Base-by-base conservation (phyloP, 2,329 filamentous ascomycete genomes). In the Fusarium algeriense region DNA sequence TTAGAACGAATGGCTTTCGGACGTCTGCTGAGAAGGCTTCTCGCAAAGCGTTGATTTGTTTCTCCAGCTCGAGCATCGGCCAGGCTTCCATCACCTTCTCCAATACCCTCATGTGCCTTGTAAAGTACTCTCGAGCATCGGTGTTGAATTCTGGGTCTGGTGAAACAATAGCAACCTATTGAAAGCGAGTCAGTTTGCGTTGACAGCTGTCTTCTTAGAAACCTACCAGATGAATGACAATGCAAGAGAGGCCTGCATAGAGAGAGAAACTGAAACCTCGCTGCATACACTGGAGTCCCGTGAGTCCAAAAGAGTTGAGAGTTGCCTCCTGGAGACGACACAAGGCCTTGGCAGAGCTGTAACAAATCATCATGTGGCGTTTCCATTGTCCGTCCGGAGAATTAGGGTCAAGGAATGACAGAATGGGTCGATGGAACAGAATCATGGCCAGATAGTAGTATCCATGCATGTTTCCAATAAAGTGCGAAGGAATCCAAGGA, bases 191-290 rank as follows among this genome's bases (percentile, higher is more conserved):
- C 30, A 66, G 68, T 61, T 46, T 30, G 30, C 17, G 19, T 56
- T 12, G 40, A n/a, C 17, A 7, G 2, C 10, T 23, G 17, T 37
- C 20, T 4, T 40, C 23, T 48, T 30, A 2, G 34, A 15, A 30
- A 45, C 93, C 81, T 86, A 98, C 95, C 81, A 98, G 82, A 81
- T 98, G 95, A 59, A 98, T 87, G 81, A 98, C 95, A 28, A 95
- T 95, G 83, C 95, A 97, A 1, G 94, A 96, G 48, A 98, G 84
- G 30, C 97, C 90, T 60, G 91, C 90, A 78, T 98, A 98, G n/a
- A 98, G 94, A 9, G 93, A 94, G 77, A 97, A 98, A 81, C 95
- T 97, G 79, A 97, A 94, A 41, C 95, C 95, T 73, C 95, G 89
- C 77, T 95, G 92, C 95, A 98, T 98, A 82, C 92, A 97, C 74